Base-by-base conservation (phyloP, 371 early-diverging fungal genomes). In the Phascolomyces articulosus region DNA sequence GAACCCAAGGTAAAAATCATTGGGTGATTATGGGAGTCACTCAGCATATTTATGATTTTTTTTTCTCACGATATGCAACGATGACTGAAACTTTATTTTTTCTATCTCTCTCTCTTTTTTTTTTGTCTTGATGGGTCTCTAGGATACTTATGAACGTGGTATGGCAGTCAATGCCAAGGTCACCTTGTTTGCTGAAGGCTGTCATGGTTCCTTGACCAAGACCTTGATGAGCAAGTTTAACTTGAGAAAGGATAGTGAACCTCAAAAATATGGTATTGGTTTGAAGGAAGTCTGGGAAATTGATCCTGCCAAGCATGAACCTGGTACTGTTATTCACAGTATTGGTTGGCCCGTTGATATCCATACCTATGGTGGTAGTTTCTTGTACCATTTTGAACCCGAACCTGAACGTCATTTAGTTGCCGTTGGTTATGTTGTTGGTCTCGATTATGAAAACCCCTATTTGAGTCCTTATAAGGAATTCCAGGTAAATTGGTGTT, bases 201-300 rank as follows among this genome's bases (percentile, higher is more conserved):
- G 98, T 75, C 98, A 98, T 67, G 98, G 99, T 16, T 94, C 94
- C 27, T 82, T 98, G 40, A 91, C 98, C 61, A 98, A 98, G 85
- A 84, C 90, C 57, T 75, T 98, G 54, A 87, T 94, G 67, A 80
- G 85, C 66, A 92, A 95, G 75, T 96, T 93, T 72, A 89, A 90
- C 67, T 82, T 98, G 66, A 87, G 99, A 38, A 86, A 93, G 60
- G 92, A 96, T 61, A 80, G 84, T 64, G 84, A 90, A 49, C 91
- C 85, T 54, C 90, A 90, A 71, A 96, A 97, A 7, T 98, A 98
- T 67, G 99, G 95, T 21, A 87, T 98, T 58, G 99, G 99, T 23
- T 71, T 98, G 54, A 98, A 98, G 83, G 99, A 98, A 80, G 96
- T 97, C 58, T 98, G 99, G 99, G 97, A 98, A 78, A 79, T 98